Evolutionary conservation across 2,329 filamentous ascomycete genomes (phyloP).

Genomic region (Exophiala alcalophila): DNA sequence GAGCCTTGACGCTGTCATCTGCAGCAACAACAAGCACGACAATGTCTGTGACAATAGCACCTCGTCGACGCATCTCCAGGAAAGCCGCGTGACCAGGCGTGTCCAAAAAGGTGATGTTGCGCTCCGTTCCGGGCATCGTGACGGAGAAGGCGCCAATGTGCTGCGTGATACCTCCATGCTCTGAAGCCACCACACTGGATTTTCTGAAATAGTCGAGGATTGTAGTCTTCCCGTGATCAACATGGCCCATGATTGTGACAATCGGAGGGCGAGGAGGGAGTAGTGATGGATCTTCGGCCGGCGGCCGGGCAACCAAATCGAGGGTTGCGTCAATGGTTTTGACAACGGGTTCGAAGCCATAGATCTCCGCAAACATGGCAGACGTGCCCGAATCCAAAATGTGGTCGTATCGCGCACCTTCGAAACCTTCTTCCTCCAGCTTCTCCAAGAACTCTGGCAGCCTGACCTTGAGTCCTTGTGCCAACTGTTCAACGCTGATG

Average conservation of each 20-base stretch:
- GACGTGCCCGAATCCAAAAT: slow-evolving; percentile 89
- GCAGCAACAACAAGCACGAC: slow-evolving; percentile 93
- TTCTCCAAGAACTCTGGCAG: slow-evolving; percentile 69
- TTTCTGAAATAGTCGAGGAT: slow-evolving; percentile 90
- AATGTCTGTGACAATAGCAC: slow-evolving; percentile 94
- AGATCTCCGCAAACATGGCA: slow-evolving; percentile 85
- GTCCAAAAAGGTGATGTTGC: slow-evolving; percentile 92
- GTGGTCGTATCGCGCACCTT: slow-evolving; percentile 76
- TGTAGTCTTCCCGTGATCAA: slow-evolving; percentile 98
- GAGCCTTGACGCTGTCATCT: slow-evolving; percentile 95
- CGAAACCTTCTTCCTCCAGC: slow-evolving; percentile 83
- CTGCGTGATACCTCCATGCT: slow-evolving; percentile 96
- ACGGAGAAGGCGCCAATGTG: slow-evolving; percentile 98
- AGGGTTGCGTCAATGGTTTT: slow-evolving; percentile 58
- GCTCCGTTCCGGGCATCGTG: slow-evolving; percentile 70
- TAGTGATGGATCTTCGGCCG: slow-evolving; percentile 62
- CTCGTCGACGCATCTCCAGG: slow-evolving; percentile 89
- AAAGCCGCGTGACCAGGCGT: slow-evolving; percentile 96
- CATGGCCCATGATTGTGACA: slow-evolving; percentile 98
- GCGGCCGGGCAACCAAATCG: slow-evolving; percentile 70
- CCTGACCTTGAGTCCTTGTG: slow-evolving; percentile 68
- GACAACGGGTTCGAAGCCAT: slow-evolving; percentile 82
- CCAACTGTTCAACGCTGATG: slow-evolving; percentile 82
- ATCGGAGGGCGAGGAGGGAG: slow-evolving; percentile 81
- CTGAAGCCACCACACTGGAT: slow-evolving; percentile 82